A percentile compares a stretch with the other conserved stretches of the same genome.
Conservation (phyloP, 768 basidiomycete genomes). For the Termitomyces heimii region DNA sequence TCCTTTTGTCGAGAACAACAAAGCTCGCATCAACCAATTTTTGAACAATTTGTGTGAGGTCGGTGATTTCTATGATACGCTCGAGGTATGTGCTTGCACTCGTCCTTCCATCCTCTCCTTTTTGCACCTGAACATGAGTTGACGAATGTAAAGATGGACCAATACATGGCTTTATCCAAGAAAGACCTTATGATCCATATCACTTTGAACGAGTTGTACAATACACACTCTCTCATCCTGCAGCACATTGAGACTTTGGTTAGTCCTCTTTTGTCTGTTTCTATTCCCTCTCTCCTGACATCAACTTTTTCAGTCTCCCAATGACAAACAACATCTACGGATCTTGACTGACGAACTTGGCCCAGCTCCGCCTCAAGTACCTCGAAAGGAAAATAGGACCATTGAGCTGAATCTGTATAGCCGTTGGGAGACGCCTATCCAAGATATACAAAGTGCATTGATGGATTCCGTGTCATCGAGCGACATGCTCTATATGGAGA, state of each 20-base stretch:
- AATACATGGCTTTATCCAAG: conserved; percentile 99
- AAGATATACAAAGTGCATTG: conserved; percentile 92
- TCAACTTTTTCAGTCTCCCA: conserved; percentile 64
- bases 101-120: neutral
- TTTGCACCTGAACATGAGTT: neutral
- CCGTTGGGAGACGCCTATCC: conserved; percentile 99
- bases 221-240: conserved; percentile 91
- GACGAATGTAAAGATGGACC: conserved; percentile 77
- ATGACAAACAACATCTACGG: conserved; percentile 95
- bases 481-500: conserved; percentile 99
- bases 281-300: neutral
- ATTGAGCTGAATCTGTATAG: conserved; percentile 91
- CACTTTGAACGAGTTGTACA: conserved; percentile 97
- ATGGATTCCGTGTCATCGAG: conserved; percentile 97
- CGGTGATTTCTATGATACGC: conserved; percentile 97
- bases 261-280: conserved; percentile 22
- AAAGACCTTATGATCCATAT: conserved; percentile 98
- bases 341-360: conserved; percentile 97
- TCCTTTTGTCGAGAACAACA: conserved; percentile 98
- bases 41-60: conserved; percentile 97
- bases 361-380: conserved; percentile 88
- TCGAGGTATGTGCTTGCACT: conserved; percentile 61
- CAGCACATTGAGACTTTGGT: conserved; percentile 96
- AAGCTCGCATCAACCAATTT: conserved; percentile 95
- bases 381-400: conserved; percentile 95